Conservation (phyloP, 2,329 filamentous ascomycete species). For the Aspergillus luchuensis region DNA sequence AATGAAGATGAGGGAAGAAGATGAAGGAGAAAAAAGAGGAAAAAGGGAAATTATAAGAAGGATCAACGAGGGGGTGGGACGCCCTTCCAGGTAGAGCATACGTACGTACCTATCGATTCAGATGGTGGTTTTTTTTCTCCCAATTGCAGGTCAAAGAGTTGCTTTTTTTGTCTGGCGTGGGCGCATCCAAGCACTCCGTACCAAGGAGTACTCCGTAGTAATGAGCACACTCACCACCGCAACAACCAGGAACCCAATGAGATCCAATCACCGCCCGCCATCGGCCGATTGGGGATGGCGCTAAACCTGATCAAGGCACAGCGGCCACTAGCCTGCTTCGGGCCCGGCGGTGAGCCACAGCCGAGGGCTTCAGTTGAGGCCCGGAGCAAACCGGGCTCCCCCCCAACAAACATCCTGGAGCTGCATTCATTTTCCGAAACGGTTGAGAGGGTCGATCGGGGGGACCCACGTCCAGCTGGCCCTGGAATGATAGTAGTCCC, state of each 20-base stretch:
- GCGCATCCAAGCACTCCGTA: neutral
- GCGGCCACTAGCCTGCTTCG: constrained; percentile 11
- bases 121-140: neutral
- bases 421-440: constrained; percentile 8
- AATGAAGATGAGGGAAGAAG: neutral
- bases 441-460: constrained; percentile 11
- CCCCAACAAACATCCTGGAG: constrained; percentile 17
- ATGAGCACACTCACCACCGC: constrained; percentile 8
- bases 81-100: neutral
- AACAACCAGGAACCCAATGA: constrained; percentile 7
- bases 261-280: neutral
- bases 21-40: neutral
- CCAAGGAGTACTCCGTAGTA: constrained; percentile 12
- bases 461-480: neutral
- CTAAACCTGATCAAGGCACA: constrained; percentile 3
- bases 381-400: constrained; percentile 24
- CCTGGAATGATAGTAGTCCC: neutral
- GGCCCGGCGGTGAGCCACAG: constrained; percentile 10
- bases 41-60: neutral
- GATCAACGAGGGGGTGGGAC: constrained; percentile 1
- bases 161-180: neutral
- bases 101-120: neutral
- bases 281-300: neutral
- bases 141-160: constrained; percentile 1
- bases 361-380: constrained; percentile 24